Evolutionary conservation across 164 flowering plant species (phyloP), one percentile per base, ranked within the genome.

Genomic region (Dillenia turbinata): DNA sequence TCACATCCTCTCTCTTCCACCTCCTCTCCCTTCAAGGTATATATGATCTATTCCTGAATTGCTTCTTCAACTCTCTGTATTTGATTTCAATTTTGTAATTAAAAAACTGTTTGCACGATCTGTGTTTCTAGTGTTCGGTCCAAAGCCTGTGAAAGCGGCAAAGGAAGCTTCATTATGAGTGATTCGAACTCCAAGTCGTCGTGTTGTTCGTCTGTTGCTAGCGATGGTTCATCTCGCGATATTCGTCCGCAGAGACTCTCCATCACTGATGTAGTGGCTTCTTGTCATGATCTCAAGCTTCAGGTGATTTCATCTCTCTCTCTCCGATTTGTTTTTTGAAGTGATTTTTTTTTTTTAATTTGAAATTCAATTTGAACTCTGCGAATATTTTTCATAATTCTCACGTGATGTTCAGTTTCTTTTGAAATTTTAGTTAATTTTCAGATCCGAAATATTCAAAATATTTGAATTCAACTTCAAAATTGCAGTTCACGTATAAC

Each of bases 271-370:
- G 69, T 49, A 51, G 75, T 59, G 10, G 65, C 77, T 66, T 67
- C 67, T 5, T 57, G 59, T 55, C 70, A 59, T 61, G 77, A 66
- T 5, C 45, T 70, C 62, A 76, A 70, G 64, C 73, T 75, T 62
- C 66, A 81, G 83, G 85, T 81, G 59, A 57, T 66, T 33, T 43
- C 43, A 16, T 47, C 52, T 13, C 1, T 55, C 9, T 47, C 57
- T 53, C 44, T 64, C 15, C 8, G 6, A 33, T 59, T 22, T 12
- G 11, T 3, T 4, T 4, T 43, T 47, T 2, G 1, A 15, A 12
- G 9, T 46, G 12, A 50, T 61, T 52, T 60, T 33, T 4, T 33
- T 33, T 52, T 60, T 33, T 4, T 33, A 4, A 15, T 44, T 53
- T 17, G 14, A 15, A 53, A 17, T 50, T 43, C 49, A 33, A 33